A percentile compares a stretch with the other conserved stretches of the same genome.
Evolutionary conservation across 164 flowering plant genomes (phyloP).

Genomic region (Tetrastigma voinierianum): DNA sequence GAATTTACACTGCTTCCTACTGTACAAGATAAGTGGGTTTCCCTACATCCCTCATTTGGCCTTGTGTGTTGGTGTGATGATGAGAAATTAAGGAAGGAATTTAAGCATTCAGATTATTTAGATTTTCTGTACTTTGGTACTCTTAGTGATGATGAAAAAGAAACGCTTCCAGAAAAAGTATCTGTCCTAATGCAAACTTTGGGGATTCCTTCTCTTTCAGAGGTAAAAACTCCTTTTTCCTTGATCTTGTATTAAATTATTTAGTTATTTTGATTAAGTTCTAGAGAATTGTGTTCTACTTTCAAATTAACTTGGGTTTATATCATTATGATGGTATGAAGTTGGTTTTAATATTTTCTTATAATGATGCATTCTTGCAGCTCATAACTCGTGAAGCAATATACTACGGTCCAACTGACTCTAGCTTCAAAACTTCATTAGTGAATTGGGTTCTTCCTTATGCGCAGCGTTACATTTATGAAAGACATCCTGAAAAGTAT

Average conservation of each 20-base stretch:
- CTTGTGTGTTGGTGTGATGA: slow-evolving; percentile 91
- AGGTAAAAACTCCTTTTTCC: slow-evolving; percentile 40
- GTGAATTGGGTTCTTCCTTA: slow-evolving; percentile 89
- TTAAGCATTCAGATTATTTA: slow-evolving; percentile 49
- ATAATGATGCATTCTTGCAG: slow-evolving; percentile 34
- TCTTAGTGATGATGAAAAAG: slow-evolving; percentile 36
- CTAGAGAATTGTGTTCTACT: not conserved
- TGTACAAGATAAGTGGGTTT: slow-evolving; percentile 81
- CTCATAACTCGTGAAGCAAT: slow-evolving; percentile 79
- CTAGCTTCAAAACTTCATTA: slow-evolving; percentile 45
- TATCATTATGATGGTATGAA: not conserved
- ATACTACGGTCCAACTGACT: slow-evolving; percentile 49
- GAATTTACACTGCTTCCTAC: slow-evolving; percentile 75
- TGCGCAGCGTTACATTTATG: slow-evolving; percentile 79
- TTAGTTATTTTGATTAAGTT: not conserved
- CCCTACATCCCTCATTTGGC: slow-evolving; percentile 76
- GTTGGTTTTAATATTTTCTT: not conserved
- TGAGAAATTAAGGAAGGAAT: slow-evolving; percentile 58
- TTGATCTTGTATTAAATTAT: not conserved
- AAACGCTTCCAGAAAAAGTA: slow-evolving; percentile 39
- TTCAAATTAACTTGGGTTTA: not conserved
- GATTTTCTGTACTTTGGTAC: slow-evolving; percentile 72
- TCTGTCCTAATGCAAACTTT: slow-evolving; percentile 46
- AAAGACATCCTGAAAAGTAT: slow-evolving; percentile 56
- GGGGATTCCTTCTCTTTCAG: slow-evolving; percentile 78